Evolutionary conservation across 2,329 filamentous ascomycete species (phyloP), one percentile per base, ranked within the genome.

Genomic region (Xylaria sp.): DNA sequence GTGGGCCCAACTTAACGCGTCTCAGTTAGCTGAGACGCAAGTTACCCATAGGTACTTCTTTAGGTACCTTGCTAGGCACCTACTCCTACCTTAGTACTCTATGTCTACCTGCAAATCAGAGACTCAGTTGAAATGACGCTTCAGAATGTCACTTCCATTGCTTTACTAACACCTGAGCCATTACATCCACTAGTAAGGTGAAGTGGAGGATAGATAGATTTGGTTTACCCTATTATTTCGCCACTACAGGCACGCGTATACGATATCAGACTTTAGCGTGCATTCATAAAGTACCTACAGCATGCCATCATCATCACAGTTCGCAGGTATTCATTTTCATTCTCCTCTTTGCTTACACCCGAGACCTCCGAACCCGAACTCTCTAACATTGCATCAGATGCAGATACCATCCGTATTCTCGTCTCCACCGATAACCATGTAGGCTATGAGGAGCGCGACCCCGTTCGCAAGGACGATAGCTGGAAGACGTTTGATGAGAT

Each of bases 371-470:
- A 23, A 29, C 16, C 42, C 54, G 10, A 23, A 25, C 23, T 23
- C 13, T 44, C 21, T 69, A 61, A 63, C 57, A 9, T n/a, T 18
- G 35, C 27, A 40, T 32, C 61, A 86, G 85, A 83, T 64, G 82
- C 92, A 74, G 93, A 99, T 82, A 97, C 93, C 0, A 98, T 99
- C 77, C 93, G 93, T 72, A 96, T 99, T 73, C 90, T 99, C 44
- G 87, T 99, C 69, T 91, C 96, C 47, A 98, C 95, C 18, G 96
- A 99, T 80, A 98, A 97, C 75, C 96, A 99, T 91, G 96, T 99
- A 69, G 96, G 96, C 61, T 98, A 94, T 81, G 93, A 93, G 78
- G 96, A 99, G 82, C 91, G 94, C 75, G 94, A 99, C 80, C 89
- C 93, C 1, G 92, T 96, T 69, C 93, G 96, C n/a, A 95, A 94